phyloP scores from a whole-genome alignment of 306 rosid species.

The Casuarina glauca region DNA sequence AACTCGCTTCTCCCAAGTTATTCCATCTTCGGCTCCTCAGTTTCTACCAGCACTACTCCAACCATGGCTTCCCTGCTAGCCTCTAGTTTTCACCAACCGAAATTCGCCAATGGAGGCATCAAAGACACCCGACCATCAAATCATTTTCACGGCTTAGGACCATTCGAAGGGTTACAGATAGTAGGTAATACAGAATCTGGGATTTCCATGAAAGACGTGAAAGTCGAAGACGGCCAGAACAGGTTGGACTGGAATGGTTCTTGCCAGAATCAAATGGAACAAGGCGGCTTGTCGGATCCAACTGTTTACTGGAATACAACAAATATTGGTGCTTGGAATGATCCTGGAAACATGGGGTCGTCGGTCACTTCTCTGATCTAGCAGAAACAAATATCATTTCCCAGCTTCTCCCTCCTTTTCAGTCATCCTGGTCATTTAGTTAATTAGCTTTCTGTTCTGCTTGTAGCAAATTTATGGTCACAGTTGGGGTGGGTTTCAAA shows the following conservation, averaged over 20 bases:
- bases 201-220: slow-evolving; percentile 48
- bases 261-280: slow-evolving; percentile 56
- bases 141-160: slow-evolving; percentile 41
- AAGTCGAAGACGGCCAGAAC: slow-evolving; percentile 53
- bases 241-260: slow-evolving; percentile 42
- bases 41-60: slow-evolving; percentile 40
- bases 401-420: slow-evolving; percentile 37
- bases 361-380: slow-evolving; percentile 78
- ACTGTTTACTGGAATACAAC: slow-evolving; percentile 69
- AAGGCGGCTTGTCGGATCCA: slow-evolving; percentile 60
- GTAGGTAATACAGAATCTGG: slow-evolving; percentile 15
- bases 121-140: slow-evolving; percentile 36
- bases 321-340: slow-evolving; percentile 58
- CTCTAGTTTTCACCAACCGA: slow-evolving; percentile 42
- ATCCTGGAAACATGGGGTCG: slow-evolving; percentile 60
- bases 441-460: slow-evolving; percentile 25
- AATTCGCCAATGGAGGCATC: slow-evolving; percentile 41
- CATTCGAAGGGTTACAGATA: slow-evolving; percentile 51
- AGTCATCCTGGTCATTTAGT: slow-evolving; percentile 24
- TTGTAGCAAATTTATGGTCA: slow-evolving; percentile 19
- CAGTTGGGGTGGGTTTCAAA: slow-evolving; percentile 22
- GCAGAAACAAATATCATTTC: slow-evolving; percentile 32
- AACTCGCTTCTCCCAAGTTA: slow-evolving; percentile 48
- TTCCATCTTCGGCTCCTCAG: slow-evolving; percentile 50
- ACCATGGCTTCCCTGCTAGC: slow-evolving; percentile 56